Evolutionary conservation across 2,329 filamentous ascomycete genomes (phyloP).

Genomic region (Trichoderma sp.): DNA sequence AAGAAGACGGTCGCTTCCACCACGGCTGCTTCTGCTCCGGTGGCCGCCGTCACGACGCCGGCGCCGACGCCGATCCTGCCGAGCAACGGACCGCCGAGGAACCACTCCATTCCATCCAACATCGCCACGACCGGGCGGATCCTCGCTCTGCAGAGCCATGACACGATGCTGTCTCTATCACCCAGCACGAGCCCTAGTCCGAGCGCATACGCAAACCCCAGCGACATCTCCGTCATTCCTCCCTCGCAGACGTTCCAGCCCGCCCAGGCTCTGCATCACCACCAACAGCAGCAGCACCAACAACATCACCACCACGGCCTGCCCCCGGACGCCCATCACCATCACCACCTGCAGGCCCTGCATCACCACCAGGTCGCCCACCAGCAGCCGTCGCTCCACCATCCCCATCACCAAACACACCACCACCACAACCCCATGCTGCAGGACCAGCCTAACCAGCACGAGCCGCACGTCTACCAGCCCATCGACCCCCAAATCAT

Average conservation of each 20-base stretch:
- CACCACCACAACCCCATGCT: constrained; percentile 40
- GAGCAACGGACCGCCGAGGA: constrained; percentile 4
- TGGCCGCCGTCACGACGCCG: not conserved
- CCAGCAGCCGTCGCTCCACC: constrained; percentile 53
- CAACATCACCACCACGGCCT: constrained; percentile 21
- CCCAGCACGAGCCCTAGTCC: constrained; percentile 30
- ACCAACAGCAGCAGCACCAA: constrained; percentile 28
- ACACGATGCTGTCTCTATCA: constrained; percentile 32
- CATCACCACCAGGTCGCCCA: constrained; percentile 33
- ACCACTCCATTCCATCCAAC: not conserved
- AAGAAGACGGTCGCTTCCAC: constrained; percentile 24
- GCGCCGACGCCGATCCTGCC: constrained; percentile 21
- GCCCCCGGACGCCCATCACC: constrained; percentile 7
- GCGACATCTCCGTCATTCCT: constrained; percentile 47
- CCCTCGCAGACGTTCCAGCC: constrained; percentile 42
- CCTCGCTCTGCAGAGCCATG: constrained; percentile 34
- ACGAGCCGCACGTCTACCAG: constrained; percentile 46
- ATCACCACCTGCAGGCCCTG: constrained; percentile 36
- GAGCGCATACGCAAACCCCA: constrained; percentile 49
- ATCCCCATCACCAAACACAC: constrained; percentile 33
- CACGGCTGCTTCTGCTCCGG: constrained; percentile 9
- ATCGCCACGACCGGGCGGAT: constrained; percentile 28
- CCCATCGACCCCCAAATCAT: constrained; percentile 53
- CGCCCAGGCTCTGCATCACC: constrained; percentile 23
- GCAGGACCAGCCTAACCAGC: constrained; percentile 34